Base-by-base conservation (phyloP, 1,139 yeast species). In the Zygosaccharomyces pseudobailii region DNA sequence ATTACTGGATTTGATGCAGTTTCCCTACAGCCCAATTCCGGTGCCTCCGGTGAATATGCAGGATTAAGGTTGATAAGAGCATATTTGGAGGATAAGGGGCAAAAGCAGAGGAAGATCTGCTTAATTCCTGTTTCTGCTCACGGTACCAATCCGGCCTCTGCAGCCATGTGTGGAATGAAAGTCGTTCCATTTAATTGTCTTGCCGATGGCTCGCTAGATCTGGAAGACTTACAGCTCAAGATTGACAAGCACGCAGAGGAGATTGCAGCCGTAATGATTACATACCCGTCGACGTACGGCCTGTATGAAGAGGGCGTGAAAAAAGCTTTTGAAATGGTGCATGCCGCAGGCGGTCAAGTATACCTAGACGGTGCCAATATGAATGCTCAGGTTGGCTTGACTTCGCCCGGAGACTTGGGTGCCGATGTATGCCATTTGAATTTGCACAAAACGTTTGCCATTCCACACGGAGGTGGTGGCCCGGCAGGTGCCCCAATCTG, bases 391-490 rank as follows among this genome's bases (percentile, higher is more conserved):
- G 96, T 92, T 46, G 98, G 98, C 24, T 76, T 92, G 54, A 92
- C 97, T 0, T 87, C 96, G 9, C 98, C 98, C 13, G 98, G 97
- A 50, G 97, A 89, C 65, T 75, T 92, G 61, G 97, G 97, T 46
- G 97, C 97, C n/a, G 98, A 92, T 70, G 97, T 92, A 40, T 92
- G 98, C 70, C 98, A 92, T 65, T 78, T 92, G 72, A 92, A 92
- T 67, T 76, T 92, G 65, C 98, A 92, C 75, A 92, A 92, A 73
- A 92, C 98, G 1, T 92, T 92, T 74, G 92, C 97, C 42, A 89
- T 92, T 65, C 95, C 96, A 52, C 98, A 92, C 67, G 98, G 98
- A 62, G 98, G 98, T 63, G 98, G 98, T 67, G 98, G 98, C 42
- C 98, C 98, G 38, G 98, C 97, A 61, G 95, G 90, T 65, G 98